Percentiles rank a stretch among this genome's conserved stretches.
Evolutionary conservation across 805 yeast species (phyloP).

Genomic region (Brettanomyces naardenensis): DNA sequence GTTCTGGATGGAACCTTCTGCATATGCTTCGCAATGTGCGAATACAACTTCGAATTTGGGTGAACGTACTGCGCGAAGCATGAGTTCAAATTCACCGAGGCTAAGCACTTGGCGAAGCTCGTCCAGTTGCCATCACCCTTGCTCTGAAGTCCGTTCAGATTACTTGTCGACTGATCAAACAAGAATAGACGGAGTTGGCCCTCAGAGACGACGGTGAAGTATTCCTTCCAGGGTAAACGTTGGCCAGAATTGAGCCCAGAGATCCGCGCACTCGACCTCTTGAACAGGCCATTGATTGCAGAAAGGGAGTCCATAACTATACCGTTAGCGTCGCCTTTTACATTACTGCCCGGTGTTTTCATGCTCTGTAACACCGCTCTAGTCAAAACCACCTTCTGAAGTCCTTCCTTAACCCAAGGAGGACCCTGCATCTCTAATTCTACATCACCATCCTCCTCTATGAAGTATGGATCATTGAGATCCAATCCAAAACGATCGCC

Average conservation of each 20-base stretch:
- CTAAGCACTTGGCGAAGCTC: constrained; percentile 51
- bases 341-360: background rate
- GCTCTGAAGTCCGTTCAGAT: constrained; percentile 6
- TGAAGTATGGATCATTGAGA: background rate
- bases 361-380: constrained; percentile 1
- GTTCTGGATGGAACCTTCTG: constrained; percentile 14
- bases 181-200: constrained; percentile 56
- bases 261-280: background rate
- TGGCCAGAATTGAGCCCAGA: background rate
- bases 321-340: background rate
- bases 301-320: constrained; percentile 1
- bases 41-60: constrained; percentile 20
- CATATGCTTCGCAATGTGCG: constrained; percentile 18
- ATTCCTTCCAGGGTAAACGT: constrained; percentile 32
- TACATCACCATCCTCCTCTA: constrained; percentile 37
- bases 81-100: constrained; percentile 43
- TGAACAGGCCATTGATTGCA: constrained; percentile 1
- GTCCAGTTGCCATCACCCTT: constrained; percentile 59
- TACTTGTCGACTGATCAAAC: constrained; percentile 26
- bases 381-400: constrained; percentile 31
- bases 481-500: background rate
- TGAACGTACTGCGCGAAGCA: constrained; percentile 40
- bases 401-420: constrained; percentile 74
- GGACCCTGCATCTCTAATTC: constrained; percentile 62
- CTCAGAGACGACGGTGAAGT: constrained; percentile 60